Percentiles rank a stretch among this genome's conserved stretches.
phyloP scores from a whole-genome alignment of 129 eudicot genomes.

The Flaveria bidentis region DNA sequence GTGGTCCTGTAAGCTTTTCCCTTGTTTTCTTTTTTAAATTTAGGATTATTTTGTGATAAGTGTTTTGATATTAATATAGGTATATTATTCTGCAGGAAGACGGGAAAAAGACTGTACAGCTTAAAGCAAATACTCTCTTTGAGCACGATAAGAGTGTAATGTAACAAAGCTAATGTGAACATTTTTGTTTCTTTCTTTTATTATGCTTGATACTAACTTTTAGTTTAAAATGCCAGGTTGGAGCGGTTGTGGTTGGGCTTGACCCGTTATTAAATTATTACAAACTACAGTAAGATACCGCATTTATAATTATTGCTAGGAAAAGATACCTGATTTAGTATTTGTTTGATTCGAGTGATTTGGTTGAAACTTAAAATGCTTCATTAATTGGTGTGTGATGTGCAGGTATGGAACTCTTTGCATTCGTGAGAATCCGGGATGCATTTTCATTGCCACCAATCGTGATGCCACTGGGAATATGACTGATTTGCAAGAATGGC shows the following conservation, averaged over 20 bases:
- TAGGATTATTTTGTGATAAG: neutral
- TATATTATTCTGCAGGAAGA: slow-evolving; percentile 65
- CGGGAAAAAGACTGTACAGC: slow-evolving; percentile 59
- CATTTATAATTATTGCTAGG: neutral
- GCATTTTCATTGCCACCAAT: slow-evolving; percentile 90
- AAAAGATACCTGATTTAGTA: slow-evolving; percentile 31
- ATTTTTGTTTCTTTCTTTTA: neutral
- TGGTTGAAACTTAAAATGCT: slow-evolving; percentile 4
- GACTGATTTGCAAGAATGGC: slow-evolving; percentile 97
- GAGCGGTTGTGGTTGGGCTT: slow-evolving; percentile 95
- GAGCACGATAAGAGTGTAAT: slow-evolving; percentile 89
- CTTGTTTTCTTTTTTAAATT: neutral
- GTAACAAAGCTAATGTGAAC: slow-evolving; percentile 28
- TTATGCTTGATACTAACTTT: neutral
- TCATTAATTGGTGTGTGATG: neutral
- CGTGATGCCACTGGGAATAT: slow-evolving; percentile 92
- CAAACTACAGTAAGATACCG: slow-evolving; percentile 77
- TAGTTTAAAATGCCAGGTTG: slow-evolving; percentile 56
- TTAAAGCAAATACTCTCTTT: slow-evolving; percentile 61
- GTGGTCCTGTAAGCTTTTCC: slow-evolving; percentile 72
- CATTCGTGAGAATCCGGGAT: slow-evolving; percentile 91
- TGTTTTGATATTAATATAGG: neutral
- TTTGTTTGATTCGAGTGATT: neutral
- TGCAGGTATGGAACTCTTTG: slow-evolving; percentile 90
- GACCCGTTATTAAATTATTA: slow-evolving; percentile 76